A percentile compares a stretch with the other conserved stretches of the same genome.
phyloP scores from a whole-genome alignment of 371 early-diverging fungal genomes.

The Mortierella sp. region DNA sequence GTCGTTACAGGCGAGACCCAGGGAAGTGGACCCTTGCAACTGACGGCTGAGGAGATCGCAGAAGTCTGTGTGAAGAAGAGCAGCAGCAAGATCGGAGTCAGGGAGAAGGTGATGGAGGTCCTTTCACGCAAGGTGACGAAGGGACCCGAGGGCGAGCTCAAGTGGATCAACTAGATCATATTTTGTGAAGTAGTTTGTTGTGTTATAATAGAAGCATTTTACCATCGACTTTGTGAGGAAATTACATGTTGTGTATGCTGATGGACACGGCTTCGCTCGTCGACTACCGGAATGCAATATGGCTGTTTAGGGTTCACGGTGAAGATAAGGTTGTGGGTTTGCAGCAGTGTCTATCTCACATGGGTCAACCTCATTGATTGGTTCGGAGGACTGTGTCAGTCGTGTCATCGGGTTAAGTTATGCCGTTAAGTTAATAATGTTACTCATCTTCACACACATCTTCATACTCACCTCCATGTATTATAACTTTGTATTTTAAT shows the following conservation, averaged over 20 bases:
- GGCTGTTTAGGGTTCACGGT: too few species aligned
- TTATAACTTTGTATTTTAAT: background rate
- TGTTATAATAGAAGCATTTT: too few species aligned
- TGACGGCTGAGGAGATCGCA: slow-evolving; percentile 73
- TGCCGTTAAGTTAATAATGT: slow-evolving; percentile 4
- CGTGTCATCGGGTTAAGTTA: slow-evolving; percentile 19
- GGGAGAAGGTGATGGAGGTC: slow-evolving; percentile 76
- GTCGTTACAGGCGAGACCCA: slow-evolving; percentile 69
- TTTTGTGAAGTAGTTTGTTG: too few species aligned
- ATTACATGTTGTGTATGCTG: slow-evolving; percentile 3
- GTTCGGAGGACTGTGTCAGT: slow-evolving; percentile 12
- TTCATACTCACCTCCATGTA: background rate
- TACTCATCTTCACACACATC: slow-evolving; percentile 19
- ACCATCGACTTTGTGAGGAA: too few species aligned
- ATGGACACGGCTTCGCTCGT: background rate
- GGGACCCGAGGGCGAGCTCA: slow-evolving; percentile 47
- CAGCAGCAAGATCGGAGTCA: slow-evolving; percentile 75
- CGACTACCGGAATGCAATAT: too few species aligned
- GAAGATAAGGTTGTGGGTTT: background rate
- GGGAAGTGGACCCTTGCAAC: slow-evolving; percentile 62
- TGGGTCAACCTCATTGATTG: slow-evolving; percentile 6
- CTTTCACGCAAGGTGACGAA: slow-evolving; percentile 67
- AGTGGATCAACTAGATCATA: slow-evolving; percentile 61
- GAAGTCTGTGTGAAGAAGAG: slow-evolving; percentile 72
- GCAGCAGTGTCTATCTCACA: background rate